phyloP scores from a whole-genome alignment of 1,139 yeast species.

The Pneumocystis murina region DNA sequence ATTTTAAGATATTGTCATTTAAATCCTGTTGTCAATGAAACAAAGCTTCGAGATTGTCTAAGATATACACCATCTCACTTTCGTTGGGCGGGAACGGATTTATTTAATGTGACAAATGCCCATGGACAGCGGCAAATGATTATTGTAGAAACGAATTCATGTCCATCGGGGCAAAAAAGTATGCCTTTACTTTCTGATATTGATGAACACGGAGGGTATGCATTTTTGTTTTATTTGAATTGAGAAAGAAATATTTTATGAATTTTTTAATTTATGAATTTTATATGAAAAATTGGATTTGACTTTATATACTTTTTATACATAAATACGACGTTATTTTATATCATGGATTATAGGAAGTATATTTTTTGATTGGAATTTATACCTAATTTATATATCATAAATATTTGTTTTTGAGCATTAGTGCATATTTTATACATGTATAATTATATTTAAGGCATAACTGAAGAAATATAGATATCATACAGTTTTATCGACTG shows the following conservation, averaged over 20 bases:
- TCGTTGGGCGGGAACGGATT: not conserved
- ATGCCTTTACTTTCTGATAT: not conserved
- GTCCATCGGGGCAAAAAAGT: not conserved
- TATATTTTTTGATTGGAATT: too few species aligned
- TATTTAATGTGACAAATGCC: not conserved
- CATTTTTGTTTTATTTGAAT: too few species aligned
- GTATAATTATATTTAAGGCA: not conserved
- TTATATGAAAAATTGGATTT: too few species aligned
- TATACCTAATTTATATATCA: too few species aligned
- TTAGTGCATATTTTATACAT: too few species aligned
- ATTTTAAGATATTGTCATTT: not conserved
- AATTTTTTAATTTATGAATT: not conserved
- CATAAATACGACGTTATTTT: too few species aligned
- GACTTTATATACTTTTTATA: too few species aligned
- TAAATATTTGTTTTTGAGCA: too few species aligned
- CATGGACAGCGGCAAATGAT: not conserved
- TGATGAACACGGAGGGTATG: not conserved
- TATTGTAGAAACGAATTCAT: not conserved
- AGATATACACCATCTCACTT: not conserved
- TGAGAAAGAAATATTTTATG: not conserved
- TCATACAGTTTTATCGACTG: not conserved
- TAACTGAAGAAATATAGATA: not conserved
- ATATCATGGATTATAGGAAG: not conserved
- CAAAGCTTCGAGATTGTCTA: not conserved
- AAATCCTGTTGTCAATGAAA: not conserved